Evolutionary conservation across 176 grass and related monocot genomes (phyloP).

Genomic region (Elymus sibiricus): DNA sequence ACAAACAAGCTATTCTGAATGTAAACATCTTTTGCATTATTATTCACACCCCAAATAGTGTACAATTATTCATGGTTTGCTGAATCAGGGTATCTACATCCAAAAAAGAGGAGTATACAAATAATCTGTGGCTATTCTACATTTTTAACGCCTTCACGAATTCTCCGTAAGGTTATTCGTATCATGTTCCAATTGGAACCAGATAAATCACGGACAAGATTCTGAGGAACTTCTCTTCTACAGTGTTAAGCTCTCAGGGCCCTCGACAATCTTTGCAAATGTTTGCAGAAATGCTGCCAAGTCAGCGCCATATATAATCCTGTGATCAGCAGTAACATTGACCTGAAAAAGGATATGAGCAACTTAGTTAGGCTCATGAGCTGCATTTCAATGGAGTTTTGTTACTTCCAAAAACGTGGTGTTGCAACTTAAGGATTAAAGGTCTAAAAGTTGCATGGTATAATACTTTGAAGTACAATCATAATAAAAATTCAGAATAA

Average conservation of each 20-base stretch:
- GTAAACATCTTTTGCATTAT: neutral
- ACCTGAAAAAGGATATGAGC: conserved; percentile 53
- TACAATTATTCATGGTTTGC: neutral
- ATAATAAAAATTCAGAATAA: neutral
- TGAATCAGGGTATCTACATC: conserved; percentile 1
- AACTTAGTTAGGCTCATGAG: neutral
- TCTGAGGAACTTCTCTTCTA: conserved; percentile 21
- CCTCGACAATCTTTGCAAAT: conserved; percentile 86
- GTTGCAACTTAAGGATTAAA: neutral
- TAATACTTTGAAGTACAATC: neutral
- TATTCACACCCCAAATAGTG: neutral
- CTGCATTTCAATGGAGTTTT: neutral
- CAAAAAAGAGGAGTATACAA: neutral
- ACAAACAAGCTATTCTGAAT: neutral
- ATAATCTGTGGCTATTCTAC: neutral
- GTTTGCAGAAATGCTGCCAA: conserved; percentile 89
- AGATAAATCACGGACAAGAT: neutral
- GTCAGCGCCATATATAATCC: conserved; percentile 90
- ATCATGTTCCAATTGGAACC: conserved; percentile 9
- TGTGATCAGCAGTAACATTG: conserved; percentile 91
- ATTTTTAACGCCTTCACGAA: neutral
- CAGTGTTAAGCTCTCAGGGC: conserved; percentile 70
- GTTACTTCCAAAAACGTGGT: neutral
- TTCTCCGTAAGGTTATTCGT: neutral
- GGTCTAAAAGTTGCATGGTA: neutral